A percentile compares a stretch with the other conserved stretches of the same genome.
Conservation (phyloP, 139 green algal genomes). For the Haematococcus sp. region DNA sequence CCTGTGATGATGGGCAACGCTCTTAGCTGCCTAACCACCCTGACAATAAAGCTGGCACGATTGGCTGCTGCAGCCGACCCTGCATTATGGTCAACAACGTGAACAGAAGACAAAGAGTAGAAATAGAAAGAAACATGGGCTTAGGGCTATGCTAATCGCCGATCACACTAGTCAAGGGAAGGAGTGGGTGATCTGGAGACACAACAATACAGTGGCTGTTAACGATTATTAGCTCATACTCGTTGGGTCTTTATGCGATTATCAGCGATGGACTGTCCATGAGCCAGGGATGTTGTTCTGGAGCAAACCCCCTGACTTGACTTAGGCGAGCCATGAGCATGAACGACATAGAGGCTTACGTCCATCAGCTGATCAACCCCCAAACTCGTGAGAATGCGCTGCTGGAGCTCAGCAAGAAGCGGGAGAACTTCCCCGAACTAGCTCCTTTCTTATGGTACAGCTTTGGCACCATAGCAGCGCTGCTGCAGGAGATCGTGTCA, state of each 20-base stretch:
- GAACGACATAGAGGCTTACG: conserved; percentile 46
- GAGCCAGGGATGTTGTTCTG: neutral
- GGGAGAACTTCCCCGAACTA: conserved; percentile 94
- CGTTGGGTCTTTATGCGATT: neutral
- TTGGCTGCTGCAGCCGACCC: no score
- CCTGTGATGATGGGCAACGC: no score
- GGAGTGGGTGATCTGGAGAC: neutral
- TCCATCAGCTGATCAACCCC: conserved; percentile 60
- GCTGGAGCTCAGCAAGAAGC: conserved; percentile 96
- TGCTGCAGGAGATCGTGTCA: conserved; percentile 97
- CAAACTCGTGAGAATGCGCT: conserved; percentile 87
- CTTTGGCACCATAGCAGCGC: conserved; percentile 91
- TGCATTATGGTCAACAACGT: no score
- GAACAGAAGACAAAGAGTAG: no score
- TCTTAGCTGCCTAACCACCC: no score
- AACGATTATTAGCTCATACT: neutral
- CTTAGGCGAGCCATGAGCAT: neutral
- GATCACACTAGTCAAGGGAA: neutral
- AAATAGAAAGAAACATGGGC: no score
- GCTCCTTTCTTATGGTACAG: conserved; percentile 96
- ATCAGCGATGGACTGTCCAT: neutral
- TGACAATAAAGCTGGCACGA: no score
- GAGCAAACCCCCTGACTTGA: neutral
- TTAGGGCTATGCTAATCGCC: no score
- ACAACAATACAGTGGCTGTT: no score